Base-by-base conservation (phyloP, 2,329 filamentous ascomycete genomes). In the Xylariales sp. region DNA sequence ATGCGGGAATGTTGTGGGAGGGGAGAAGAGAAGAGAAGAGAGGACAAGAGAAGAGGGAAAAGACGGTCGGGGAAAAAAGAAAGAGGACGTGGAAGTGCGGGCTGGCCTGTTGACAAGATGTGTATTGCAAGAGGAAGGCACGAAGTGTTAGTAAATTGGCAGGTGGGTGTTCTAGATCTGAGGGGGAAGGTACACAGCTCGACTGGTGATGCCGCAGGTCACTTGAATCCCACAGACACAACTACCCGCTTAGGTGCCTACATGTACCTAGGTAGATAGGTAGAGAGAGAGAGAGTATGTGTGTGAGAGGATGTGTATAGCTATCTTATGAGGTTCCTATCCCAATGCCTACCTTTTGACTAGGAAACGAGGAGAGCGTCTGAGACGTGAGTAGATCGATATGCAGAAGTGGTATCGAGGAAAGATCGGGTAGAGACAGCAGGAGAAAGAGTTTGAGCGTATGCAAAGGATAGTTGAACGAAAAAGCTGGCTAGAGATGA, bases 1-100 rank as follows among this genome's bases (percentile, higher is more conserved):
- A 68, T 70, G 72, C 66, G 65, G 63, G 55, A 69, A 72, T 61
- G 62, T 71, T 67, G 65, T 54, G 41, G 53, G 41, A 62, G 67
- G 70, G 62, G 34, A 69, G 63, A 72, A 62, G 55, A 68, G 52
- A 49, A 54, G 53, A 49, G 48, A 55, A 62, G 52, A 67, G 52
- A 56, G 41, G 43, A 64, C 64, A 52, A 59, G 18, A 32, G 43
- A 56, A 67, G 41, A 41, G 49, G 60, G 28, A 54, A 56, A 52
- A 62, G 49, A 23, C 2, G 45, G 52, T 8, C n/a, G 36, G 50
- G 54, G 53, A 58, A 60, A 41, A 63, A 55, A 10, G 8, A 9
- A 56, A 62, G 41, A n/a, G 34, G 36, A 39, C 18, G 28, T 34
- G 34, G 32, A n/a, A 52, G 36, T 23, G 52, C 28, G 49, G 55